Evolutionary conservation across 176 grass and related monocot genomes (phyloP).

Genomic region (Eleusine coracana): DNA sequence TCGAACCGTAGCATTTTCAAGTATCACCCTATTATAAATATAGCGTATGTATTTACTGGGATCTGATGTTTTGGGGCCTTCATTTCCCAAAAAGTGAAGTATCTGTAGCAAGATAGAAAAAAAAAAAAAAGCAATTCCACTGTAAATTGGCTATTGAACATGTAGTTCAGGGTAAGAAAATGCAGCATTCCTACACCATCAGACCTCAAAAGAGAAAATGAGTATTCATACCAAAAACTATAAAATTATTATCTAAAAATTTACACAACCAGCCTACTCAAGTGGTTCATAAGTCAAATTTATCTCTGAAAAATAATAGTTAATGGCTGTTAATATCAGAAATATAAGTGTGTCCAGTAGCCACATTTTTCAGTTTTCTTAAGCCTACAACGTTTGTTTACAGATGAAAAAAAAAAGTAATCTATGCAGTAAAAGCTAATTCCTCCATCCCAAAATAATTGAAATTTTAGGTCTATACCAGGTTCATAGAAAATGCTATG

Average conservation of each 20-base stretch:
- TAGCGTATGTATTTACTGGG: slow-evolving; percentile 99
- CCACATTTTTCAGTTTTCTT: slow-evolving; percentile 23
- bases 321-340: background rate
- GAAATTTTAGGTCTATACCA: too few species aligned
- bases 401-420: background rate
- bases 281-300: slow-evolving; percentile 8
- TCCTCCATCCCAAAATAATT: too few species aligned
- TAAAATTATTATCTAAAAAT: background rate
- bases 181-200: background rate
- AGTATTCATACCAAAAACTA: background rate
- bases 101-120: slow-evolving; percentile 53
- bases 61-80: slow-evolving; percentile 95
- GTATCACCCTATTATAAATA: slow-evolving; percentile 97
- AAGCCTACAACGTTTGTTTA: background rate
- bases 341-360: slow-evolving; percentile 8
- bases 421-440: background rate
- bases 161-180: background rate
- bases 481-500: too few species aligned
- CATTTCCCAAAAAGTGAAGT: slow-evolving; percentile 98
- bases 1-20: slow-evolving; percentile 99
- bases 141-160: slow-evolving; percentile 25
- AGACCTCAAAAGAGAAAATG: background rate
- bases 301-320: background rate
- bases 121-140: slow-evolving; percentile 13
- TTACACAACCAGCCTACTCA: background rate